Evolutionary conservation across 2,329 filamentous ascomycete genomes (phyloP).

Genomic region (Cordyceps fumosorosea): DNA sequence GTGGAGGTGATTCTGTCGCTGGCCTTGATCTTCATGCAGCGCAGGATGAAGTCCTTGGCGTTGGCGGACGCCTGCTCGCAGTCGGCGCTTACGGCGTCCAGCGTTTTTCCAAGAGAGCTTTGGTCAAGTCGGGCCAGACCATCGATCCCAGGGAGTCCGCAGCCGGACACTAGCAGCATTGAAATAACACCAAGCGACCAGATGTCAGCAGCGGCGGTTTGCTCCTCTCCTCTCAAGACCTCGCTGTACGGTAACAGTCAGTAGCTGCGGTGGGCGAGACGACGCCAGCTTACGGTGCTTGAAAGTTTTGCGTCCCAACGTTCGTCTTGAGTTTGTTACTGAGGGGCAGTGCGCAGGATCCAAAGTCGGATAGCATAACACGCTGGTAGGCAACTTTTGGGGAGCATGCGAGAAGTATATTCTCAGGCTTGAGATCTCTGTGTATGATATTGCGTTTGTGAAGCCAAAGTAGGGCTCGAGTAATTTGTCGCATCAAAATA

Average conservation of each 20-base stretch:
- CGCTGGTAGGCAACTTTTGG: conserved; percentile 22
- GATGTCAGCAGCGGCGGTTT: conserved; percentile 39
- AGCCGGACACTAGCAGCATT: conserved; percentile 29
- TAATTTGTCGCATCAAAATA: conserved; percentile 41
- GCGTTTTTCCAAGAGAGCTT: conserved; percentile 17
- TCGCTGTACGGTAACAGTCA: conserved; percentile 10
- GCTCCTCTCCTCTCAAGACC: conserved; percentile 15
- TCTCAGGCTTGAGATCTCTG: conserved; percentile 3
- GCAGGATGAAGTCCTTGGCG: conserved; percentile 24
- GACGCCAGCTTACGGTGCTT: conserved; percentile 40
- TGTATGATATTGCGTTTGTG: conserved; percentile 30
- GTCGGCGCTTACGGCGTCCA: conserved; percentile 15
- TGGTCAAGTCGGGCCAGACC: conserved; percentile 25
- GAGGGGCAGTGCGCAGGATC: conserved; percentile 30
- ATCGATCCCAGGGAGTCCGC: conserved; percentile 16
- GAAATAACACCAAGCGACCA: conserved; percentile 46
- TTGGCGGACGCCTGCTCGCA: conserved; percentile 18
- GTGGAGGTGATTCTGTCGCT: conserved; percentile 22
- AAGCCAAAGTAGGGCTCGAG: conserved; percentile 40
- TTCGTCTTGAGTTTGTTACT: conserved; percentile 33
- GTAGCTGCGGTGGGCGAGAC: background rate
- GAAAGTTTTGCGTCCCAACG: conserved; percentile 41
- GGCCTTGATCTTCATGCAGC: conserved; percentile 26
- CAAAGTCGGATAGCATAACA: conserved; percentile 10
- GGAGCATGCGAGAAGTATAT: background rate